These are phyloP conservation scores for Neurospora sp. DNA, from an alignment of 495 filamentous ascomycete species.

Conservation along the genomic window DNA sequence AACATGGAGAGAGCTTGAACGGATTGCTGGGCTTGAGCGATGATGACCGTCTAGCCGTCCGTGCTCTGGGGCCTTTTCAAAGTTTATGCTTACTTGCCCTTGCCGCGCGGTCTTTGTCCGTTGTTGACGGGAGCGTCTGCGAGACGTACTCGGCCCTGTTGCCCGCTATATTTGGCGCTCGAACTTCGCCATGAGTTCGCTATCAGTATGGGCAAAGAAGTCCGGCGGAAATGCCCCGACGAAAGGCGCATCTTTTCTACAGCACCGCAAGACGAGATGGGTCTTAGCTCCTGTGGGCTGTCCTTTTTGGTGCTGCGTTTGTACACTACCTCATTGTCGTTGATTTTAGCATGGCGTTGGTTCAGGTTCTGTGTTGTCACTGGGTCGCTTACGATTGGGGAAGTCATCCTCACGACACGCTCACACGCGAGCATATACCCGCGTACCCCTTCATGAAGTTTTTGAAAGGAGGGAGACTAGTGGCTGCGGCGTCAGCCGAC, in stretches of 20 bases:
- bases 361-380: neutral
- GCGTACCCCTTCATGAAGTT: neutral
- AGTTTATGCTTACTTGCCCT: neutral
- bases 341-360: constrained; percentile 4
- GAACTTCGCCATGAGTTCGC: too few relatives aligned
- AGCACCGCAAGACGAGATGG: neutral
- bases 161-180: neutral
- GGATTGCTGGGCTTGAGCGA: neutral
- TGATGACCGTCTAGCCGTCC: neutral
- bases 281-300: neutral
- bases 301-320: neutral
- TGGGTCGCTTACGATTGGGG: neutral
- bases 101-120: neutral
- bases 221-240: neutral
- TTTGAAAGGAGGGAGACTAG: neutral
- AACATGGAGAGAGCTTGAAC: constrained; percentile 11
- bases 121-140: neutral
- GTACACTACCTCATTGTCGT: neutral
- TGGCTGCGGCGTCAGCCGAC: neutral
- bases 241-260: neutral
- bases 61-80: neutral
- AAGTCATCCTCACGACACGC: neutral
- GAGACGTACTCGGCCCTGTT: neutral
- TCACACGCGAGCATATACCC: neutral
- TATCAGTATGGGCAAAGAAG: neutral